Conservation (phyloP, 441 rosid species). For the Adansonia madagascariensis region DNA sequence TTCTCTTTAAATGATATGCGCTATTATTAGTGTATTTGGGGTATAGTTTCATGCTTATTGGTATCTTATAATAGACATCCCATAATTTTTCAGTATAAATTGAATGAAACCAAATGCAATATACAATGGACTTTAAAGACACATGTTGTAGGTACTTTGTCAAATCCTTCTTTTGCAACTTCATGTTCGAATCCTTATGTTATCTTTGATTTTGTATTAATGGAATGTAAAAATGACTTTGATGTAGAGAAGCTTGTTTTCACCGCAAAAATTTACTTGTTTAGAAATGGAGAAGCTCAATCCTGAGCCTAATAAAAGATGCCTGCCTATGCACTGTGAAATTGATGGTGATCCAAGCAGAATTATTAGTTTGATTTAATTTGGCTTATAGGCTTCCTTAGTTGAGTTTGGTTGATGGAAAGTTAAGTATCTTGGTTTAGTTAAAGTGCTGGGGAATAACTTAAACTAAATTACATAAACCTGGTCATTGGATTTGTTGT, state of each 20-base stretch:
- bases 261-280: not conserved
- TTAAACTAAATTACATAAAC: not conserved
- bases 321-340: not conserved
- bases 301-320: not conserved
- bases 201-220: not conserved
- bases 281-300: constrained; percentile 5
- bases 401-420: constrained; percentile 15
- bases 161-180: constrained; percentile 7
- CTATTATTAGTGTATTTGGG: constrained; percentile 3
- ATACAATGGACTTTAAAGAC: not conserved
- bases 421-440: not conserved
- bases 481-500: not conserved
- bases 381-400: not conserved
- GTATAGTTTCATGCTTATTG: not conserved
- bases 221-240: not conserved
- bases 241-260: constrained; percentile 5
- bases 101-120: not conserved
- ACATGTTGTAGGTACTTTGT: not conserved
- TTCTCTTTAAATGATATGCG: not conserved
- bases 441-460: not conserved
- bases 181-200: not conserved
- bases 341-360: not conserved
- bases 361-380: not conserved
- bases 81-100: not conserved
- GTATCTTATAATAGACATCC: not conserved